These are phyloP conservation scores for Salvia hispanica DNA, from an alignment of 257 asterid species.

Conservation along the genomic window DNA sequence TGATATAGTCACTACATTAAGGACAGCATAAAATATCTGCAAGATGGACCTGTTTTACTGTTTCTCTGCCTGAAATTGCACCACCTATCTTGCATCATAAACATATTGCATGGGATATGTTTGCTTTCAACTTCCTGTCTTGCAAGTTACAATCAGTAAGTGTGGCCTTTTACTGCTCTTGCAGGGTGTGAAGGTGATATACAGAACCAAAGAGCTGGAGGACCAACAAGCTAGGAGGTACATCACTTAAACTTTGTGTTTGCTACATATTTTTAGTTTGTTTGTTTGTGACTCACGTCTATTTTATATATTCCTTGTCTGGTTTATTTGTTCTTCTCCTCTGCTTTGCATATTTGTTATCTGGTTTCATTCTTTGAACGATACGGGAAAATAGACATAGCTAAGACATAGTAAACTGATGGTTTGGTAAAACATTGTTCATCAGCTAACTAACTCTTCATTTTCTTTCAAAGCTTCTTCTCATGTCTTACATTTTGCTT, in stretches of 20 bases:
- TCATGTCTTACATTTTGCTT: constrained; percentile 14
- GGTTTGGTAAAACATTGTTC: constrained; percentile 7
- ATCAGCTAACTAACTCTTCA: background rate
- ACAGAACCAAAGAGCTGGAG: constrained; percentile 93
- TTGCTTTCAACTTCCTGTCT: constrained; percentile 2
- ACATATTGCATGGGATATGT: background rate
- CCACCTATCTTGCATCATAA: background rate
- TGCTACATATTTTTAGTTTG: background rate
- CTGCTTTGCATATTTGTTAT: constrained; percentile 5
- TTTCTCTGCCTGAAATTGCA: background rate
- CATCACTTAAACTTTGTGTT: constrained; percentile 22
- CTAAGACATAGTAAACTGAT: constrained; percentile 4
- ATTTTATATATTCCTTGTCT: background rate
- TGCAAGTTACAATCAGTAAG: constrained; percentile 17
- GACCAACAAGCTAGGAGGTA: constrained; percentile 95
- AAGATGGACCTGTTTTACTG: background rate
- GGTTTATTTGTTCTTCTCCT: constrained; percentile 11
- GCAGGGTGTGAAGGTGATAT: constrained; percentile 90
- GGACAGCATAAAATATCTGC: background rate
- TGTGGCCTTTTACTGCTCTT: constrained; percentile 27
- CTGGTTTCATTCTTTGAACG: constrained; percentile 9
- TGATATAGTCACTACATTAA: background rate
- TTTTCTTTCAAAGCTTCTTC: constrained; percentile 10
- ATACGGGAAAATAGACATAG: constrained; percentile 1
- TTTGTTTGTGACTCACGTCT: constrained; percentile 6